These are phyloP conservation scores for Magnolia changhungtana DNA, from an alignment of 164 flowering plant genomes.

Conservation along the genomic window DNA sequence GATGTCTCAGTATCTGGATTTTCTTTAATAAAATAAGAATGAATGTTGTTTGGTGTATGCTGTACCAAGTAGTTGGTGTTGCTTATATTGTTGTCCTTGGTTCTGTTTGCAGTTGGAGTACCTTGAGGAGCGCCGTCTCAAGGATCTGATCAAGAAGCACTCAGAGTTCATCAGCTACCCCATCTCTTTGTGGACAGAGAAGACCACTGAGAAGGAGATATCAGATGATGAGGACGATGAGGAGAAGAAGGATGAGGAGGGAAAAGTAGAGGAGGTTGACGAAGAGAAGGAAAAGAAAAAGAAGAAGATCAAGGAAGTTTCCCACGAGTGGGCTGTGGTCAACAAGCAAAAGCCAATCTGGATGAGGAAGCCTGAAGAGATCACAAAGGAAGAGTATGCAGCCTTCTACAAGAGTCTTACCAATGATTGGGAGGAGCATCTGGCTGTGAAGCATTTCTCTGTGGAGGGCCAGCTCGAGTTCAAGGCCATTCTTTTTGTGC, in stretches of 20 bases:
- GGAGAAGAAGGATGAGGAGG: conserved; percentile 29
- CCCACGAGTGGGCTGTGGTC: conserved; percentile 31
- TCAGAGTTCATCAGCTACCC: conserved; percentile 36
- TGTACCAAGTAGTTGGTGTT: too few species aligned
- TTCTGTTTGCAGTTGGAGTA: conserved; percentile 16
- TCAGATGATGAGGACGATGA: conserved; percentile 56
- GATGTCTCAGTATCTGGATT: neutral
- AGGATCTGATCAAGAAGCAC: conserved; percentile 21
- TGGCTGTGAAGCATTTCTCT: conserved; percentile 37
- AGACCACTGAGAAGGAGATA: conserved; percentile 41
- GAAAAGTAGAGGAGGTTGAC: conserved; percentile 24
- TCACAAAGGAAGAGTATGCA: conserved; percentile 37
- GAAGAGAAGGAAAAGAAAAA: conserved; percentile 23
- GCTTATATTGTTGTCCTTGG: neutral
- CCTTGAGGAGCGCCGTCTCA: conserved; percentile 20
- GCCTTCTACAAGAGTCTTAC: conserved; percentile 35
- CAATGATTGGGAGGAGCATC: conserved; percentile 25
- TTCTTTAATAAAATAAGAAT: neutral
- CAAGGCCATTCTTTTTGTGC: conserved; percentile 23
- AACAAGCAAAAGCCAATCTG: conserved; percentile 46
- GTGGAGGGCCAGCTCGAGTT: conserved; percentile 28
- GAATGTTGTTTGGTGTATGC: too few species aligned
- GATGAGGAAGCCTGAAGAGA: conserved; percentile 43
- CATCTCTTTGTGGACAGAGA: conserved; percentile 34
- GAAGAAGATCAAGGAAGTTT: conserved; percentile 39